Conservation (phyloP, 805 yeast genomes). For the Yarrowia sp. region DNA sequence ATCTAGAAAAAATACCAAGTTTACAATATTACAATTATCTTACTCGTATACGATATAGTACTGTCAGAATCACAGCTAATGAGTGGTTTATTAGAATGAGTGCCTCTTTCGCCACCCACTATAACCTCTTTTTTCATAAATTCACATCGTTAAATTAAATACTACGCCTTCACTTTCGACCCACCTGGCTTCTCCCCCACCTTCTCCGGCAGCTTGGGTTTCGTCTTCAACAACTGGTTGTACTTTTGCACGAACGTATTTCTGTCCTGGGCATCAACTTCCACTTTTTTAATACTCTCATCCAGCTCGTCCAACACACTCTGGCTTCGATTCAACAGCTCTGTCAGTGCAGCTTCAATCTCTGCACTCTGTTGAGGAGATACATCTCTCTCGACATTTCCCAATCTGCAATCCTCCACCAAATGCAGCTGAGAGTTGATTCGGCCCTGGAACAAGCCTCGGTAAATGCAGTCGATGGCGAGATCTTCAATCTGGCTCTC, state of each 20-base stretch:
- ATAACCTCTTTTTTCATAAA: too few relatives aligned
- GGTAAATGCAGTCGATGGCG: constrained; percentile 33
- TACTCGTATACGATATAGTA: too few relatives aligned
- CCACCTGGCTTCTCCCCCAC: too few relatives aligned
- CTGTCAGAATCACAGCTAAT: too few relatives aligned
- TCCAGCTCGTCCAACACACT: constrained; percentile 29
- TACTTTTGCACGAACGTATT: constrained; percentile 18
- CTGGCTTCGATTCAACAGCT: constrained; percentile 13
- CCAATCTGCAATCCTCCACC: constrained; percentile 30
- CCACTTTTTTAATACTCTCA: constrained; percentile 11
- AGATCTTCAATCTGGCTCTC: constrained; percentile 31
- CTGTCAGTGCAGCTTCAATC: background rate
- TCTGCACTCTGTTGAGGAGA: background rate
- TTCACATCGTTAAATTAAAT: too few relatives aligned
- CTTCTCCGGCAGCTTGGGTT: background rate
- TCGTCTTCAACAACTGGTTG: constrained; percentile 8
- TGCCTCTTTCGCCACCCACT: too few relatives aligned
- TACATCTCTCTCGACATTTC: constrained; percentile 30
- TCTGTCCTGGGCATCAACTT: constrained; percentile 27
- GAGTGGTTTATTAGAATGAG: too few relatives aligned
- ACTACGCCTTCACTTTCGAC: too few relatives aligned
- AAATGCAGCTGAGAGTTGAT: constrained; percentile 33
- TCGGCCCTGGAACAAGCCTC: constrained; percentile 33
- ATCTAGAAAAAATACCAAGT: too few relatives aligned
- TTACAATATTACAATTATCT: too few relatives aligned